Evolutionary conservation across 208 protist genomes (phyloP).

Genomic region (Acanthamoeba lenticulata): DNA sequence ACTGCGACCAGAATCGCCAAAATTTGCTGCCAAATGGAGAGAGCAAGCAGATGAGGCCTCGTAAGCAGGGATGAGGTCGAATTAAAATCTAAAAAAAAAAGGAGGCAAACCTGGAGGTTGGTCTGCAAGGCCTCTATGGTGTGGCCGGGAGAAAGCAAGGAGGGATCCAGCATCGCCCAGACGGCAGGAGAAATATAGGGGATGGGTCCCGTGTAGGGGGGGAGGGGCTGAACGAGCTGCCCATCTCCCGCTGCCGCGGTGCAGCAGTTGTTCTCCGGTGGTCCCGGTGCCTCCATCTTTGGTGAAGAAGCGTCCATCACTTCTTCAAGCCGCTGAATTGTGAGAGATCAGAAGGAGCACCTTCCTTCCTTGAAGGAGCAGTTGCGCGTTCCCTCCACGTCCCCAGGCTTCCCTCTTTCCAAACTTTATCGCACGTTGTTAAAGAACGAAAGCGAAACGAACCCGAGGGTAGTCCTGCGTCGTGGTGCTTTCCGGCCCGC

Average conservation of each 20-base stretch:
- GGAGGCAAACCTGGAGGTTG: not conserved
- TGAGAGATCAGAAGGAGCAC: no score
- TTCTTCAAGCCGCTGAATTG: no score
- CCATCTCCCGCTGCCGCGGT: not conserved
- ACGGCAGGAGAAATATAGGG: not conserved
- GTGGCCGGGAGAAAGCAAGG: not conserved
- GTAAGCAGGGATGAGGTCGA: not conserved
- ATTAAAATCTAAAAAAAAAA: not conserved
- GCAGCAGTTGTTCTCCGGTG: not conserved
- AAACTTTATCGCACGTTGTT: no score
- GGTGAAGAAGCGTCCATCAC: no score
- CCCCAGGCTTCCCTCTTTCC: no score
- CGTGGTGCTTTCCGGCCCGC: no score
- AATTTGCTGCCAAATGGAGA: not conserved
- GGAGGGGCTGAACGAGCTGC: not conserved
- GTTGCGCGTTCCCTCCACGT: no score
- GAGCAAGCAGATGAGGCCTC: not conserved
- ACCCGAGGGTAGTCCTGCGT: no score
- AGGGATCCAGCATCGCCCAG: constrained; percentile 26
- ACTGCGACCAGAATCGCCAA: not conserved
- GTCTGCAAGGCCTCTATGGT: not conserved
- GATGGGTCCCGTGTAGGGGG: not conserved
- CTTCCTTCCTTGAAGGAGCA: no score
- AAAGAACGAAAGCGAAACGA: no score
- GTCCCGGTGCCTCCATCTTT: no score